Base-by-base conservation (phyloP, 1,284 basidiomycete genomes). In the Ceratobasidium sp. region DNA sequence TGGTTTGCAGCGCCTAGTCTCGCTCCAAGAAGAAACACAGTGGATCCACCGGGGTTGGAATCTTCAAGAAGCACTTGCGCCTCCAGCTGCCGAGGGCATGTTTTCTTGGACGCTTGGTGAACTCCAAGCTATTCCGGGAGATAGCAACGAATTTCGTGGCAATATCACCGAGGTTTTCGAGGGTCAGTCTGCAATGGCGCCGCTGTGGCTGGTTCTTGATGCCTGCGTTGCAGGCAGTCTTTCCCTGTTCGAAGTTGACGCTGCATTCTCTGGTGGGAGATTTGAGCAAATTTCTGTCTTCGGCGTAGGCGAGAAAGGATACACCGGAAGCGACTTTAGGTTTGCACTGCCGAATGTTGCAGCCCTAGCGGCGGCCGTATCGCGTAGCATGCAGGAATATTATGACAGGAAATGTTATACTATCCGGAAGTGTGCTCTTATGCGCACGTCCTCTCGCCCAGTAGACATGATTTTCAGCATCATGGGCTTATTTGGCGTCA, bases 401-500 rank as follows among this genome's bases (percentile, higher is more conserved):
- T 28, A 47, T 18, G 61, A 63, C 14, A 7, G 41, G 14, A 46
- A 26, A 30, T 46, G 14, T 18, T 28, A 63, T 28, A 30, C 30
- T 49, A 13, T 63, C 43, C 46, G 61, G 61, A 46, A 49, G 26
- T 63, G 41, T 14, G 41, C 61, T 28, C 21, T 63, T 1, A 63
- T 49, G 61, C 61, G 61, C 43, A 30, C 61, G 46, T 38, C 46
- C n/a, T 38, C 30, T 26, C 30, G 41, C 41, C 61, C 61, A 23
- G 41, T n/a, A 8, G 61, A 63, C 28, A 63, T 46, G 61, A 49
- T 49, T 26, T 49, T 46, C 41, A 63, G 61, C 41, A 41, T 63
- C 11, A 63, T 63, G 61, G 61, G 61, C 16, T n/a, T 63, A 1
- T 63, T 63, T n/a, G 61, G 61, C 61, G 61, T 46, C 13, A 32